phyloP scores from a whole-genome alignment of 495 filamentous ascomycete genomes.

The Hypomontagnella submonticulosa region DNA sequence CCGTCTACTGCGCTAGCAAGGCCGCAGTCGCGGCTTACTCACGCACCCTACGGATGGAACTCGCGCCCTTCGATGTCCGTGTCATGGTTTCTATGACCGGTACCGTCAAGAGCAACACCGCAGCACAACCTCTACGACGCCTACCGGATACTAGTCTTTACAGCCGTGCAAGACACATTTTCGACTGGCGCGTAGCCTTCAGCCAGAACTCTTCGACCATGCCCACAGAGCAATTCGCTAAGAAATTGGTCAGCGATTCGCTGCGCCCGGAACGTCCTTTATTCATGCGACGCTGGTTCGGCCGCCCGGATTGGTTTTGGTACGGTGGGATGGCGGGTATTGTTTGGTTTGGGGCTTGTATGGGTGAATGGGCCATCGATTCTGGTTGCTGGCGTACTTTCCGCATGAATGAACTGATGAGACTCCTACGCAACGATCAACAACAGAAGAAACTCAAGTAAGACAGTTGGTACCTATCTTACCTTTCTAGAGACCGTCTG shows the following conservation, averaged over 20 bases:
- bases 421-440: slow-evolving; percentile 40
- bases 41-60: slow-evolving; percentile 64
- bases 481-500: not conserved
- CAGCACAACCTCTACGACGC: slow-evolving; percentile 50
- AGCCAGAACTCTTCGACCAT: slow-evolving; percentile 57
- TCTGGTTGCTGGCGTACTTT: slow-evolving; percentile 51
- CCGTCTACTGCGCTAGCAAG: slow-evolving; percentile 65
- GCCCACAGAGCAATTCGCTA: slow-evolving; percentile 53
- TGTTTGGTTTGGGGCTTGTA: slow-evolving; percentile 50
- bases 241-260: slow-evolving; percentile 50
- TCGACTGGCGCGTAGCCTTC: slow-evolving; percentile 57
- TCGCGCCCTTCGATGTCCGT: slow-evolving; percentile 64
- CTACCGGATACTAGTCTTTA: slow-evolving; percentile 57
- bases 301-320: slow-evolving; percentile 62
- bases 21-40: slow-evolving; percentile 61
- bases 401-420: slow-evolving; percentile 52
- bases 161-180: slow-evolving; percentile 51
- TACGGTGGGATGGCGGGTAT: slow-evolving; percentile 50
- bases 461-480: not conserved
- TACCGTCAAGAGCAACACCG: slow-evolving; percentile 60
- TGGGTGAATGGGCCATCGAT: slow-evolving; percentile 59
- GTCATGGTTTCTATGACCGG: slow-evolving; percentile 65
- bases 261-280: slow-evolving; percentile 50
- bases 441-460: slow-evolving; percentile 46
- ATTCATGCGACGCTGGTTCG: slow-evolving; percentile 54